Percentiles rank a stretch among this genome's conserved stretches.
Conservation (phyloP, 768 basidiomycete species). For the Termitomyces sp. region DNA sequence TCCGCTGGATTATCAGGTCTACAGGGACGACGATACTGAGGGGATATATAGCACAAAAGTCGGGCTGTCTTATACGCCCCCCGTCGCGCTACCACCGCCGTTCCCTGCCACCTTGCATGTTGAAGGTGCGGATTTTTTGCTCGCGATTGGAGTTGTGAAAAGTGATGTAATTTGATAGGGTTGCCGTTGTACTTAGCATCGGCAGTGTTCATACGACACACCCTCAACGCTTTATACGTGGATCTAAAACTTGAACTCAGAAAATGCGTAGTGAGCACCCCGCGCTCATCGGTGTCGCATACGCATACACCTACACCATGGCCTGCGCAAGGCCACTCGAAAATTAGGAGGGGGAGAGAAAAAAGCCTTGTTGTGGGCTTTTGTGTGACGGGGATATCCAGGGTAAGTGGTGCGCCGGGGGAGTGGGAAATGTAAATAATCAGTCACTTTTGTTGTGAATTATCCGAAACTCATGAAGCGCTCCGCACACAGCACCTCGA, state of each 20-base stretch:
- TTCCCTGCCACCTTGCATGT: conserved; percentile 66
- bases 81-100: conserved; percentile 57
- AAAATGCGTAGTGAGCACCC: conserved; percentile 39
- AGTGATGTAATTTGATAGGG: conserved; percentile 33
- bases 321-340: neutral
- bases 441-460: neutral
- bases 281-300: conserved; percentile 12
- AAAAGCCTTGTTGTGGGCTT: conserved; percentile 55
- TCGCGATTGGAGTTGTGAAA: neutral
- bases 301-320: neutral
- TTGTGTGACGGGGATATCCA: conserved; percentile 49
- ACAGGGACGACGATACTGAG: conserved; percentile 32
- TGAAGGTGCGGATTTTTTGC: conserved; percentile 51
- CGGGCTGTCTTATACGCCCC: conserved; percentile 64
- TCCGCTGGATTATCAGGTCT: conserved; percentile 20
- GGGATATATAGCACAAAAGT: conserved; percentile 61
- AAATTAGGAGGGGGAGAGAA: conserved; percentile 34
- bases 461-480: neutral
- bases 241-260: conserved; percentile 54
- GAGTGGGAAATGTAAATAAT: conserved; percentile 60
- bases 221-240: conserved; percentile 70
- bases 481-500: neutral
- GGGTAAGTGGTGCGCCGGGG: conserved; percentile 57
- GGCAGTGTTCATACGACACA: conserved; percentile 63
- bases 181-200: conserved; percentile 68